A percentile compares a stretch with the other conserved stretches of the same genome.
phyloP scores from a whole-genome alignment of 768 basidiomycete genomes.

The Imleria badia region DNA sequence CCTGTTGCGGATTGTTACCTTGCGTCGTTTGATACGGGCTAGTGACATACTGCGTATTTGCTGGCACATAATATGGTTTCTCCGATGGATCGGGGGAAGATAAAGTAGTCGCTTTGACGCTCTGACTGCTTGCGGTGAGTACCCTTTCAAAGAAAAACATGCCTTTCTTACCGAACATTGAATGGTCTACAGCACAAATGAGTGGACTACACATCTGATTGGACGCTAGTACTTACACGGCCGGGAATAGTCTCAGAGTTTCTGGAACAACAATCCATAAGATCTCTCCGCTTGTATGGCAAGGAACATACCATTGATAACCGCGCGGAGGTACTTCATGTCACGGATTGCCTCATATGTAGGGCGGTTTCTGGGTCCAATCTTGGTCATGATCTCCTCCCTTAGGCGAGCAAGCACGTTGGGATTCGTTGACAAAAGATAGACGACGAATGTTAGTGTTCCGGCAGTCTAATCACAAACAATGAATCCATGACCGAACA shows the following conservation, averaged over 20 bases:
- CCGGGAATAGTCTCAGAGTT: constrained; percentile 55
- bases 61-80: constrained; percentile 33
- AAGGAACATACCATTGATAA: constrained; percentile 52
- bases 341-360: constrained; percentile 55
- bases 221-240: constrained; percentile 33
- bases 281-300: not conserved
- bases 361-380: constrained; percentile 50
- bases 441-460: constrained; percentile 38
- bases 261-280: constrained; percentile 32
- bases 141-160: not conserved
- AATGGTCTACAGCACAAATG: constrained; percentile 37
- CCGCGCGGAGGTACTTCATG: constrained; percentile 64
- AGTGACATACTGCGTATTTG: constrained; percentile 38
- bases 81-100: constrained; percentile 27
- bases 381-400: constrained; percentile 51
- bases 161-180: constrained; percentile 40
- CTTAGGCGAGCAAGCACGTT: constrained; percentile 46
- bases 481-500: not conserved
- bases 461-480: constrained; percentile 36
- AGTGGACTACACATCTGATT: not conserved
- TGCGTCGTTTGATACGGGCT: not conserved
- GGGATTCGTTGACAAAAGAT: constrained; percentile 51
- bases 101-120: constrained; percentile 48
- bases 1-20: constrained; percentile 10
- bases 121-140: constrained; percentile 36